Base-by-base conservation (phyloP, 1,139 yeast species). In the Hyphopichia fennica region DNA sequence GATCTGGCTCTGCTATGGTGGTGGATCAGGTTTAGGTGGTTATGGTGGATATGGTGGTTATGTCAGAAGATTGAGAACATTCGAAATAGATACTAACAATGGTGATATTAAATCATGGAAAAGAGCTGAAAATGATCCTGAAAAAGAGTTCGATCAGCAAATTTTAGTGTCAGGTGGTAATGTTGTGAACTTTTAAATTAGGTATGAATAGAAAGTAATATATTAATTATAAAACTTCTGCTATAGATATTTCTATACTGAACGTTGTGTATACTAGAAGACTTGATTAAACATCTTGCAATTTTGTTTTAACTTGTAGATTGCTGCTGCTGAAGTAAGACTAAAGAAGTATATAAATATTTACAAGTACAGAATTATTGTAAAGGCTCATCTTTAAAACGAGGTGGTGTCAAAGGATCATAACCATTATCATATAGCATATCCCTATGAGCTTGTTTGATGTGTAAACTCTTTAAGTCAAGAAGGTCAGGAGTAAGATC, bases 11-110 rank as follows among this genome's bases (percentile, higher is more conserved):
- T 93, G 99, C 57, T 89, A 87, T 56, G 98, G 96, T 2, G 99
- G 99, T 33, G 96, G 85, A 0, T 75, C 78, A 2, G 99, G 98
- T 3, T 95, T 87, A 65, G 98, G 97, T 34, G 99, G 96, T 0
- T 90, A 90, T 57, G 96, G 85, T 4, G 96, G 96, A 0, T 88
- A 90, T 57, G 91, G 89, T 0, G 95, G 93, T 0, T 87, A 85
- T 39, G 69, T 84, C 11, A 77, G 99, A 52, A 74, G 97, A 44
- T 57, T 89, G 41, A 70, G 98, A 41, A 55, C 83, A 0, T 91
- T 74, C 59, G 90, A 87, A 36, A 54, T 90, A 13, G 84, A 89
- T 58, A 65, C 81, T 1, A 59, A 63, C 10, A 58, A 65, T 1
- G 79, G 77, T 1, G 62, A 69, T n/a, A 80, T 91, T 28, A 61